Evolutionary conservation across 2,329 filamentous ascomycete species (phyloP).

Genomic region (Cercospora sesami): DNA sequence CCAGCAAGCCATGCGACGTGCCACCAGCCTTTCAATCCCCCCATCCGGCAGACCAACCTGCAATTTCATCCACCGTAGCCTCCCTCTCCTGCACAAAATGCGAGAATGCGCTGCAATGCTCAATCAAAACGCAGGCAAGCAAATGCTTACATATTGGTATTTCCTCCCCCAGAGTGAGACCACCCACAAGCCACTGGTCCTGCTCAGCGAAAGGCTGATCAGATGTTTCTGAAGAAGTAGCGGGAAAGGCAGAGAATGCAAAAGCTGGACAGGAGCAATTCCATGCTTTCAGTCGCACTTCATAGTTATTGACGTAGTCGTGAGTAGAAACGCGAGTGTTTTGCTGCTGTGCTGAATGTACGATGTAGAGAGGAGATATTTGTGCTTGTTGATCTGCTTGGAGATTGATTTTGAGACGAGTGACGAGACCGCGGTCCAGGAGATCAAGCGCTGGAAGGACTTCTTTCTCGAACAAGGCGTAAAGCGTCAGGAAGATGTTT

Average conservation of each 20-base stretch:
- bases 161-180: conserved; percentile 46
- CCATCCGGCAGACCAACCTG: conserved; percentile 62
- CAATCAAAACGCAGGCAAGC: conserved; percentile 75
- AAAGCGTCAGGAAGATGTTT: conserved; percentile 70
- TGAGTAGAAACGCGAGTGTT: conserved; percentile 31
- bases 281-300: conserved; percentile 75
- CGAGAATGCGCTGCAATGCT: conserved; percentile 64
- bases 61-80: conserved; percentile 66
- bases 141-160: conserved; percentile 80
- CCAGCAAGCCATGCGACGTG: background rate
- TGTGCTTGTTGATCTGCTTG: background rate
- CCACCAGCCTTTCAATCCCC: conserved; percentile 34
- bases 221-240: conserved; percentile 17
- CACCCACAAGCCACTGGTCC: conserved; percentile 47
- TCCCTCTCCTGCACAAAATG: conserved; percentile 56
- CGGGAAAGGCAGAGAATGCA: conserved; percentile 66
- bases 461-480: conserved; percentile 79
- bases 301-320: conserved; percentile 61
- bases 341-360: conserved; percentile 58
- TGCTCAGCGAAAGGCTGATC: background rate
- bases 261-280: conserved; percentile 89
- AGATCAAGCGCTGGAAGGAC: conserved; percentile 84
- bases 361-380: conserved; percentile 54
- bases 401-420: conserved; percentile 43
- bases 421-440: conserved; percentile 74